Evolutionary conservation across 768 basidiomycete species (phyloP).

Genomic region (Lactifluus piperatus): DNA sequence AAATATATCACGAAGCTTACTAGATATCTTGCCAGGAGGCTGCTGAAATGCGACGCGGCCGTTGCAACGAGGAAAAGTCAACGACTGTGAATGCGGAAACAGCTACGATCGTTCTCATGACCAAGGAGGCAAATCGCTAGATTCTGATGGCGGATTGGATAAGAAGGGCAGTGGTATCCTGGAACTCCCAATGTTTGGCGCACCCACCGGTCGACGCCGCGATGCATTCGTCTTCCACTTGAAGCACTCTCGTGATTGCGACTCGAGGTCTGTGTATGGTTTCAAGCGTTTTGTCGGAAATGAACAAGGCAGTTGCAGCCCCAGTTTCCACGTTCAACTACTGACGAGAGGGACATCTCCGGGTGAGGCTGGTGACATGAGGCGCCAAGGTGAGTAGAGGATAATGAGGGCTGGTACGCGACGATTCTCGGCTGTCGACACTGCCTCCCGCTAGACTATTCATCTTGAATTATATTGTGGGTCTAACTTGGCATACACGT

Average conservation of each 20-base stretch:
- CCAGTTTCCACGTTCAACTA: not conserved
- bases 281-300: not conserved
- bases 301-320: not conserved
- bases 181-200: not conserved
- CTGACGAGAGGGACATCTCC: not conserved
- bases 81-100: not conserved
- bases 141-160: not conserved
- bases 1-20: not conserved
- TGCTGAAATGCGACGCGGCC: not conserved
- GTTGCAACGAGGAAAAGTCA: not conserved
- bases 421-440: not conserved
- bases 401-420: not conserved
- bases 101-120: not conserved
- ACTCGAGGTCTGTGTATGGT: not conserved
- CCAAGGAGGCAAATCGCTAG: not conserved
- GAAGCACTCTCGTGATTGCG: not conserved
- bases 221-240: not conserved
- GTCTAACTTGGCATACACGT: not conserved
- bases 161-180: not conserved
- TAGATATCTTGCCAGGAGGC: not conserved
- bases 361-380: not conserved
- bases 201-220: not conserved
- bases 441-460: not conserved
- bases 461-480: not conserved
- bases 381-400: not conserved